Conservation (phyloP, 331 rosid genomes). For the Malus hybrid region DNA sequence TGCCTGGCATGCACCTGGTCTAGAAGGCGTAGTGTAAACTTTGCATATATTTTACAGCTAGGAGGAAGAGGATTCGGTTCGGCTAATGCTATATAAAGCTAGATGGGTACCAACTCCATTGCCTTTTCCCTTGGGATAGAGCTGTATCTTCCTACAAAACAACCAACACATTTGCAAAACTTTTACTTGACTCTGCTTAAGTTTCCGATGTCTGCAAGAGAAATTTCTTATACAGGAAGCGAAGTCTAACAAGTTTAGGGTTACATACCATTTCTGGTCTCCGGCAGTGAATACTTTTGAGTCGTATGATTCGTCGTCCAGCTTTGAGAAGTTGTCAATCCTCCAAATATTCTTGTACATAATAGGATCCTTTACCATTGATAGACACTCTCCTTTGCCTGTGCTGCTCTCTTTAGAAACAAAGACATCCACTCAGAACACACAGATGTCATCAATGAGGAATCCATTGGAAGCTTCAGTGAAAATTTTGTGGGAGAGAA, state of each 20-base stretch:
- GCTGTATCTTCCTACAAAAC: conserved; percentile 45
- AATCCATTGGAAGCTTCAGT: conserved; percentile 41
- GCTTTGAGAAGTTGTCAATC: conserved; percentile 37
- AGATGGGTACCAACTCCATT: conserved; percentile 31
- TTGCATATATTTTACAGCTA: conserved; percentile 35
- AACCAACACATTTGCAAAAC: not conserved
- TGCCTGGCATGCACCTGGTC: conserved; percentile 5
- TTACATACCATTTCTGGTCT: conserved; percentile 37
- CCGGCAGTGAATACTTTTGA: conserved; percentile 45
- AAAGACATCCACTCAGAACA: conserved; percentile 68
- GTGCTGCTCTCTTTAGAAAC: conserved; percentile 42
- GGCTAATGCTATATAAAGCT: conserved; percentile 39
- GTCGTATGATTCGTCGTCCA: conserved; percentile 17
- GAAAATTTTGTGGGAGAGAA: conserved; percentile 40
- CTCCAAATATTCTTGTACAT: conserved; percentile 29
- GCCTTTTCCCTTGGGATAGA: conserved; percentile 56
- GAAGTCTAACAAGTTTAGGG: not conserved
- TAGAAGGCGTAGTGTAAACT: conserved; percentile 34
- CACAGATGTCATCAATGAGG: conserved; percentile 44
- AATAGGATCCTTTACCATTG: conserved; percentile 38
- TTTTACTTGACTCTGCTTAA: not conserved
- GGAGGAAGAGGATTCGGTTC: conserved; percentile 33
- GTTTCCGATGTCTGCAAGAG: not conserved
- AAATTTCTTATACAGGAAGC: not conserved
- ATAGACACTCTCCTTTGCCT: conserved; percentile 47